A percentile compares a stretch with the other conserved stretches of the same genome.
Conservation (phyloP, 306 rosid genomes). For the Albizia julibrissin region DNA sequence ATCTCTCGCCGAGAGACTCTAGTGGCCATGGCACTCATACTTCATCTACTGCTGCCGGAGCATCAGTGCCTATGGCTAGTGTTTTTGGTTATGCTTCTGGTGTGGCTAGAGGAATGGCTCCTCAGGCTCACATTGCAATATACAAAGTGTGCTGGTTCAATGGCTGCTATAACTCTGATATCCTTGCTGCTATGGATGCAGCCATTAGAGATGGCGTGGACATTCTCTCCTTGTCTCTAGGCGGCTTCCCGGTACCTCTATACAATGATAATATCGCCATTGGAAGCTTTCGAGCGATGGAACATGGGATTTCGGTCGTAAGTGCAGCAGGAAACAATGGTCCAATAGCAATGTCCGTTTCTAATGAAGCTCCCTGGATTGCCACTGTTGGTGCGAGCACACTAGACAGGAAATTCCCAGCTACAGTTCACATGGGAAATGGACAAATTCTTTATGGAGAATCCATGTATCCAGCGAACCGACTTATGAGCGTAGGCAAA, state of each 20-base stretch:
- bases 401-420: constrained; percentile 61
- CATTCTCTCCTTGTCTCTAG: constrained; percentile 68
- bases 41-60: constrained; percentile 64
- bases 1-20: constrained; percentile 62
- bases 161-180: constrained; percentile 74
- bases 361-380: constrained; percentile 80
- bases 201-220: constrained; percentile 70
- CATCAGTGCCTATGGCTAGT: constrained; percentile 48
- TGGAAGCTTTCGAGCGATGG: constrained; percentile 69
- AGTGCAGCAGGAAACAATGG: constrained; percentile 77
- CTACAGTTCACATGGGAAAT: constrained; percentile 49
- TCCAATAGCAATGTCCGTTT: constrained; percentile 58
- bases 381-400: constrained; percentile 66
- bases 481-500: constrained; percentile 21
- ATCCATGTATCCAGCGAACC: constrained; percentile 34
- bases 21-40: constrained; percentile 74
- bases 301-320: constrained; percentile 56
- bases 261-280: constrained; percentile 60
- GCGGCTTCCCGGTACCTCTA: constrained; percentile 66
- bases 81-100: constrained; percentile 62
- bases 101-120: constrained; percentile 73
- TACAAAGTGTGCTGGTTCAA: constrained; percentile 73
- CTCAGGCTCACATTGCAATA: constrained; percentile 55
- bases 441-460: constrained; percentile 59
- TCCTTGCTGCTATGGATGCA: constrained; percentile 66